Conservation (phyloP, 345 rosid genomes). For the Eucalyptus sideroxylon region DNA sequence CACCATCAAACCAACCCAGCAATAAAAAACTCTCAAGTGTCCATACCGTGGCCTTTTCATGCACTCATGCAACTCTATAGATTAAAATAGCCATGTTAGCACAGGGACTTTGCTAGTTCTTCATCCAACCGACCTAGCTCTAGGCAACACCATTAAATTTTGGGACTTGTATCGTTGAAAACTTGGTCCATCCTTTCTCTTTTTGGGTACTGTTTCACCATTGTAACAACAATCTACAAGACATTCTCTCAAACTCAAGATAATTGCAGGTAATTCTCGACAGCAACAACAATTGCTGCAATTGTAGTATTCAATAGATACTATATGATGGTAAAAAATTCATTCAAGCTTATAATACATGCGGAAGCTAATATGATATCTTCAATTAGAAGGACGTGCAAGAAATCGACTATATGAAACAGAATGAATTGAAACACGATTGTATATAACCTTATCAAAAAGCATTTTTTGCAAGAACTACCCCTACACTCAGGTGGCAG, state of each 20-base stretch:
- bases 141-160: background rate
- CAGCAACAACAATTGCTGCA: background rate
- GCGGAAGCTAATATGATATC: background rate
- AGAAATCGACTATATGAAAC: background rate
- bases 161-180: background rate
- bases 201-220: background rate
- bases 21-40: too few relatives aligned
- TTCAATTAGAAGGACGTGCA: background rate
- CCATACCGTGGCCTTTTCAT: too few relatives aligned
- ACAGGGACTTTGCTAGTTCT: background rate
- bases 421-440: background rate
- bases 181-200: background rate
- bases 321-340: background rate
- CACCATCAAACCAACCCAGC: too few relatives aligned
- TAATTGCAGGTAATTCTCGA: background rate
- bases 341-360: background rate
- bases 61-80: background rate
- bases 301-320: background rate
- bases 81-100: background rate
- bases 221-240: background rate
- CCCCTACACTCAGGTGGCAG: too few relatives aligned
- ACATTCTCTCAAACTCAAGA: background rate
- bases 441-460: background rate
- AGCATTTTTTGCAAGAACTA: too few relatives aligned
- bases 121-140: background rate